phyloP scores from a whole-genome alignment of 1,284 basidiomycete species.

The Puccinia brachypodii region DNA sequence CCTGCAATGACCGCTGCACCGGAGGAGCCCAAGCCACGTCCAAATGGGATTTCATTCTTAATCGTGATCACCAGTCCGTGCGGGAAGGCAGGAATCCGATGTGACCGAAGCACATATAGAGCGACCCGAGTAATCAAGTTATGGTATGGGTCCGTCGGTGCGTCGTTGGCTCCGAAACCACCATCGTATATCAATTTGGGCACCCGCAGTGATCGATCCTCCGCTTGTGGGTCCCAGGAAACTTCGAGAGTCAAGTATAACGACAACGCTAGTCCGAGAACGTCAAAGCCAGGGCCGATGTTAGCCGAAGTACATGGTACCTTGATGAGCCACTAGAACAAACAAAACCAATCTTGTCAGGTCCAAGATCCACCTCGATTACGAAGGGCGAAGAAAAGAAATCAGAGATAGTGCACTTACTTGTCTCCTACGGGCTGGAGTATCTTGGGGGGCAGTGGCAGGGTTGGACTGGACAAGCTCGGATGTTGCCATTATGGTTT shows the following conservation, averaged over 20 bases:
- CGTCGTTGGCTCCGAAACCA: slow-evolving; percentile 53
- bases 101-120: slow-evolving; percentile 90
- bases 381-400: background rate
- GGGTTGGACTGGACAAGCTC: background rate
- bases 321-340: slow-evolving; percentile 64
- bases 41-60: slow-evolving; percentile 94
- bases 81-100: slow-evolving; percentile 74
- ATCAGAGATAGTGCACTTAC: background rate
- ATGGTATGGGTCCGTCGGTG: slow-evolving; percentile 79
- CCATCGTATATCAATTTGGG: slow-evolving; percentile 52
- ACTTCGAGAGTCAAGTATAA: slow-evolving; percentile 79
- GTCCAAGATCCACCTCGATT: background rate
- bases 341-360: background rate
- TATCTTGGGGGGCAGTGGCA: background rate
- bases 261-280: slow-evolving; percentile 92
- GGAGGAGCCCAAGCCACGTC: slow-evolving; percentile 92
- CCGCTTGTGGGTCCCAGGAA: slow-evolving; percentile 57
- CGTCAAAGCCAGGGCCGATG: slow-evolving; percentile 98
- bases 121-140: slow-evolving; percentile 98
- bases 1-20: slow-evolving; percentile 98
- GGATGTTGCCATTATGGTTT: too few species aligned
- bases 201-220: background rate
- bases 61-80: slow-evolving; percentile 70
- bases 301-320: slow-evolving; percentile 97
- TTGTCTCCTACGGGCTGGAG: slow-evolving; percentile 3